Evolutionary conservation across 1,139 yeast genomes (phyloP).

Genomic region (Yamadazyma friedrichii): DNA sequence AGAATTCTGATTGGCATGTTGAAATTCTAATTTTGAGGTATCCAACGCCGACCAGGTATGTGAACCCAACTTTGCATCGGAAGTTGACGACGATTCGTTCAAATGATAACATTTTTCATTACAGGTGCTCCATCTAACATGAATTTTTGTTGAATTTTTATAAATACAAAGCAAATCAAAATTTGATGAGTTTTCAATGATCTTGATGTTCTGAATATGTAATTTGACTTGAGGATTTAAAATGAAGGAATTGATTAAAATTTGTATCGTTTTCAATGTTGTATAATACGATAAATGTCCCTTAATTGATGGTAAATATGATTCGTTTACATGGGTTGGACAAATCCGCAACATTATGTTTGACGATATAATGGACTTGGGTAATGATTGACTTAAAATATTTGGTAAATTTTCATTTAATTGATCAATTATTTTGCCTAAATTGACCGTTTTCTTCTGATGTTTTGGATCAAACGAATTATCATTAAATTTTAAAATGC

Average conservation of each 20-base stretch:
- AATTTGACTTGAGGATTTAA: slow-evolving; percentile 48
- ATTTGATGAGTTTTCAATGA: slow-evolving; percentile 13
- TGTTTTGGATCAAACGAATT: slow-evolving; percentile 1
- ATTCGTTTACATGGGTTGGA: slow-evolving; percentile 55
- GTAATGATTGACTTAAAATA: slow-evolving; percentile 49
- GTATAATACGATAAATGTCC: slow-evolving; percentile 62
- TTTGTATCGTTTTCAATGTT: slow-evolving; percentile 51
- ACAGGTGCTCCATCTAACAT: slow-evolving; percentile 65
- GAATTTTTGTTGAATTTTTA: slow-evolving; percentile 49
- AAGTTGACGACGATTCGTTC: slow-evolving; percentile 24
- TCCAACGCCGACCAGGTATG: slow-evolving; percentile 42
- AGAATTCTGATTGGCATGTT: too few relatives aligned
- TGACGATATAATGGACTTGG: slow-evolving; percentile 47
- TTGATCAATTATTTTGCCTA: slow-evolving; percentile 57
- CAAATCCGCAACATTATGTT: slow-evolving; percentile 59
- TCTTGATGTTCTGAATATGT: slow-evolving; percentile 48
- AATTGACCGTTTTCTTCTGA: slow-evolving; percentile 45
- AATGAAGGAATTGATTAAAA: slow-evolving; percentile 53
- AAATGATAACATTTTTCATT: slow-evolving; percentile 50
- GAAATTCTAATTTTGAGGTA: slow-evolving; percentile 15
- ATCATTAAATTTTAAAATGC: neutral
- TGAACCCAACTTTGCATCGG: slow-evolving; percentile 38
- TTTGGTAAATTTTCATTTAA: slow-evolving; percentile 57
- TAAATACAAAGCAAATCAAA: slow-evolving; percentile 34
- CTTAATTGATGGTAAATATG: slow-evolving; percentile 57